Evolutionary conservation across 2,329 filamentous ascomycete genomes (phyloP), one percentile per base, ranked within the genome.

Genomic region (Aureobasidium pullulans): DNA sequence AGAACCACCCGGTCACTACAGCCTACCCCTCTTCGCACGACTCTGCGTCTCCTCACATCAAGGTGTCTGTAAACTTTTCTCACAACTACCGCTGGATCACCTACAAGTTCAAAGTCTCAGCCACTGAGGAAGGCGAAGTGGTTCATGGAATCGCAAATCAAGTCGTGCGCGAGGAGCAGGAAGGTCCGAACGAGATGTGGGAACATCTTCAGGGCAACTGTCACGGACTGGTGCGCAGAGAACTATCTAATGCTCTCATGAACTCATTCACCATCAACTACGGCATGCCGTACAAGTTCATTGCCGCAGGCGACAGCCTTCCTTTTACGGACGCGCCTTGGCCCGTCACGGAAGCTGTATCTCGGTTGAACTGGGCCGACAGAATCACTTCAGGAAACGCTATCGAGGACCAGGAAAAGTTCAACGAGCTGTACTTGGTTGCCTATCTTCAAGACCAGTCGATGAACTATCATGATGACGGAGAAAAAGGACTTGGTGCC

Each of bases 401-500:
- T 15, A 59, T 59, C 9, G 58, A 42, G 19, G 65, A 37, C 53
- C 48, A 68, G 23, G 62, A 72, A 1, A 73, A 78, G 6, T 87
- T 86, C 71, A 88, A 88, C 62, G 85, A 88, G 66, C 71, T 84
- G 6, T 77, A 88, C 1, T 78, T 80, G 2, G 73, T 88, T 0
- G 84, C 81, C 0, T 89, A 88, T 66, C 81, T 86, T 65, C 77
- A 86, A 64, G 71, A 76, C 0, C 80, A 84, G 50, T 76, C 76
- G 31, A 87, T 88, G 57, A 77, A 84, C 74, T 85, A 80, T 64
- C 85, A 88, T 61, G 84, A 88, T 60, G 86, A 88, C 63, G 85
- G 85, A 4, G 85, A 88, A 66, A 72, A 71, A 9, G 81, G 83
- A 3, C 73, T 88, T 0, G 84, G 84, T 0, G 81, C 83, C 0